Conservation (phyloP, 2,329 filamentous ascomycete species). For the Dothistroma pini region DNA sequence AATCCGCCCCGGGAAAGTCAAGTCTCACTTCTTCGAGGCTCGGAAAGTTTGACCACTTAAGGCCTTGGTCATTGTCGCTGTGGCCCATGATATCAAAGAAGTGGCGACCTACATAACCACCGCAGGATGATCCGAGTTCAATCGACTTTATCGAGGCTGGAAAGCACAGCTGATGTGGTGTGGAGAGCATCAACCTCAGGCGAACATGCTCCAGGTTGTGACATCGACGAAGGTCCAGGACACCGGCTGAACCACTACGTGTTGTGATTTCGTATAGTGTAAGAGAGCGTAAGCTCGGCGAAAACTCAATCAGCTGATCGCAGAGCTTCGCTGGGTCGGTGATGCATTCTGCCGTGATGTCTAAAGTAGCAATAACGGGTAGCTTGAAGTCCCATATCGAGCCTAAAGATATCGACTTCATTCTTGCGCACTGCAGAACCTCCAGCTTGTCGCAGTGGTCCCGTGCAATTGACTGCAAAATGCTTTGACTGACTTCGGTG, state of each 20-base stretch:
- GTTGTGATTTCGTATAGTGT: constrained; percentile 3
- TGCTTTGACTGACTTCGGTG: constrained; percentile 15
- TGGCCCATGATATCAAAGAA: neutral
- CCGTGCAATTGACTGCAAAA: neutral
- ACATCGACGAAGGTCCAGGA: constrained; percentile 12
- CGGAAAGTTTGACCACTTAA: neutral
- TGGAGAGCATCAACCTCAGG: constrained; percentile 2
- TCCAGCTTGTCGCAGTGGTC: neutral
- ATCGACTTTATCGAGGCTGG: constrained; percentile 6
- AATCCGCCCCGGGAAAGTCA: constrained; percentile 2
- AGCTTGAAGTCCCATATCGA: neutral
- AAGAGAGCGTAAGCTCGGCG: neutral
- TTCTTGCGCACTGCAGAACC: neutral
- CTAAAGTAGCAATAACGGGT: neutral
- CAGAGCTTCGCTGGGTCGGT: neutral
- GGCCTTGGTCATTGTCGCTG: neutral
- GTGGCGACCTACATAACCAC: neutral
- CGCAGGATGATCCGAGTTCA: neutral
- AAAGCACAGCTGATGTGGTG: constrained; percentile 2
- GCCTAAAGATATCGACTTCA: neutral
- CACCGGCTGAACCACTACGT: neutral
- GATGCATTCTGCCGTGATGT: neutral
- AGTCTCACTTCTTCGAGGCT: constrained; percentile 9
- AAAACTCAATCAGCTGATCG: neutral
- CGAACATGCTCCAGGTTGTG: constrained; percentile 5